Percentiles rank a stretch among this genome's conserved stretches.
Evolutionary conservation across 75 land plant genomes (phyloP).

Genomic region (Azolla pinnata): DNA sequence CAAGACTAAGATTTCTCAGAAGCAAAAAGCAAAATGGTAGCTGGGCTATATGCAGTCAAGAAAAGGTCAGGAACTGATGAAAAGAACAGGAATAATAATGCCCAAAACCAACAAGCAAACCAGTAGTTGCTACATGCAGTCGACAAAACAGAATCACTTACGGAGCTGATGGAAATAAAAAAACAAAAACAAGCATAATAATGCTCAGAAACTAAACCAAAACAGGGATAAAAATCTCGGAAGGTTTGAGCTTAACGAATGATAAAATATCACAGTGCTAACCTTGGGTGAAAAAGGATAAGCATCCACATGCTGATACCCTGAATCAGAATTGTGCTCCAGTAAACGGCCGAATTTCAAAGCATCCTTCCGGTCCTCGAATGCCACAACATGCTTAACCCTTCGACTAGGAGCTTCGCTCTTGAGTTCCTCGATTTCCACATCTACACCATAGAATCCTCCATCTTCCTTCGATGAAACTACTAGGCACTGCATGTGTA

Average conservation of each 20-base stretch:
- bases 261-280: too few relatives aligned
- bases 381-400: slow-evolving; percentile 61
- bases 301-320: slow-evolving; percentile 47
- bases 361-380: slow-evolving; percentile 67
- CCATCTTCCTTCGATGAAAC: slow-evolving; percentile 6
- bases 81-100: neutral
- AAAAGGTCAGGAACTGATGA: neutral
- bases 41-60: slow-evolving; percentile 8
- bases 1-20: too few relatives aligned
- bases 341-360: slow-evolving; percentile 59
- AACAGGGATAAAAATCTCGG: too few relatives aligned
- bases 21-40: too few relatives aligned
- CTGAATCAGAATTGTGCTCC: slow-evolving; percentile 38
- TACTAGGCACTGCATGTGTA: neutral
- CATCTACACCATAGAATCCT: slow-evolving; percentile 78
- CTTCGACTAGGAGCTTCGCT: slow-evolving; percentile 1
- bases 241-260: too few relatives aligned
- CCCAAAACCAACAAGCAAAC: too few relatives aligned
- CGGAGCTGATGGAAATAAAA: too few relatives aligned
- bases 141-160: too few relatives aligned
- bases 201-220: too few relatives aligned
- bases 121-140: too few relatives aligned
- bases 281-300: slow-evolving; percentile 76
- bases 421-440: slow-evolving; percentile 36
- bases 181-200: too few relatives aligned